Evolutionary conservation across 805 yeast genomes (phyloP), one percentile per base, ranked within the genome.

Genomic region (Ogataea nitratoaversa): DNA sequence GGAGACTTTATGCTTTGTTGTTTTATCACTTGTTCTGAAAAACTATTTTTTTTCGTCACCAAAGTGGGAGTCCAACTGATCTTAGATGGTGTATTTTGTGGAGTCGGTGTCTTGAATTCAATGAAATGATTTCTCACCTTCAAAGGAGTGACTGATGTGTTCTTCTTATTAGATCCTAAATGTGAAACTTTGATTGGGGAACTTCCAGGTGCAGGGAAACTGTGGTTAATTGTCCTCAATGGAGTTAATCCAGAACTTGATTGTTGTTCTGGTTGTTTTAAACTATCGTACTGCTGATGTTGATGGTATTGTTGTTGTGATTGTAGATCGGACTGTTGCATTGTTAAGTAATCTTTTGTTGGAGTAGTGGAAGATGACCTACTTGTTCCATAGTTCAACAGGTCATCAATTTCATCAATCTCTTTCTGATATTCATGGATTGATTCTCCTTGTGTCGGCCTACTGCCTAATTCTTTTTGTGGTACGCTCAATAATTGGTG

Each of bases 1-100:
- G 77, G 73, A 11, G 78, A 66, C n/a, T 66, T 59, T 11, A 33
- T 19, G 34, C 67, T 69, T 50, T 71, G 72, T 35, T 55, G 60
- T 46, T 52, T 48, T 12, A 60, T 49, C 32, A 62, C 52, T 36
- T 57, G 49, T 30, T 59, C 60, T 1, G 61, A 52, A 8, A 52
- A 43, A 22, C 58, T 41, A 42, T 60, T 52, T 38, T 61, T 50
- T 41, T 61, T 56, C 23, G 67, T 50, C 42, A 66, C 49, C 34
- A 65, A 41, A 12, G 61, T 55, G 36, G 65, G 63, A 32, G 65
- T 59, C 69, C 66, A 57, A 30, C 53, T 51, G 8, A 32, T 57
- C 52, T 50, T 63, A 47, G 44, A 56, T 51, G 50, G 60, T 3
- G 49, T 43, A 44, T 49, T 55, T 28, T 48, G 52, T 18, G 54